Evolutionary conservation across 306 rosid genomes (phyloP).

Genomic region (Vigna nakashimae): DNA sequence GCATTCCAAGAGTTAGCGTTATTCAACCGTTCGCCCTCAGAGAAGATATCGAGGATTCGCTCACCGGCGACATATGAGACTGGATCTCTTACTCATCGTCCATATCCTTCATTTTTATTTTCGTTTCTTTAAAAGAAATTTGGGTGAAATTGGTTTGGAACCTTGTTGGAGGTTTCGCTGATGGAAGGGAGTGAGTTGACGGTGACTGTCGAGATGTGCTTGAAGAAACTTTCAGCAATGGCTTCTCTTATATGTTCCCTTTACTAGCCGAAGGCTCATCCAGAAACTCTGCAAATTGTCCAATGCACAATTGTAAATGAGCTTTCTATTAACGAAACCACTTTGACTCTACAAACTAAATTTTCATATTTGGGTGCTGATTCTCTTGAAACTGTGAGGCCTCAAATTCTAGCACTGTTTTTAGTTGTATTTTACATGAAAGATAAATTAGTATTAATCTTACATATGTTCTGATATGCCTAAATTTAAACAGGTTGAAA

Average conservation of each 20-base stretch:
- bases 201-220: too few species aligned
- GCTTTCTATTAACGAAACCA: constrained; percentile 63
- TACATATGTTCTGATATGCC: not conserved
- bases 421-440: not conserved
- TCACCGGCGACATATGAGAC: too few species aligned
- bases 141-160: too few species aligned
- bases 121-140: too few species aligned
- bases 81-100: too few species aligned
- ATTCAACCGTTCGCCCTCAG: too few species aligned
- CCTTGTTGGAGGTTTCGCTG: too few species aligned
- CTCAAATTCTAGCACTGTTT: not conserved
- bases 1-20: too few species aligned
- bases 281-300: constrained; percentile 62
- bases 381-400: constrained; percentile 69
- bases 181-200: too few species aligned
- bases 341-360: constrained; percentile 60
- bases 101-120: too few species aligned
- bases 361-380: constrained; percentile 76
- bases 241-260: not conserved
- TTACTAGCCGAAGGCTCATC: constrained; percentile 52
- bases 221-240: too few species aligned
- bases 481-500: constrained; percentile 57
- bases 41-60: too few species aligned
- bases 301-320: constrained; percentile 68
- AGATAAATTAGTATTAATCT: not conserved